Base-by-base conservation (phyloP, 305 asterid species). In the Solanum hybrid region DNA sequence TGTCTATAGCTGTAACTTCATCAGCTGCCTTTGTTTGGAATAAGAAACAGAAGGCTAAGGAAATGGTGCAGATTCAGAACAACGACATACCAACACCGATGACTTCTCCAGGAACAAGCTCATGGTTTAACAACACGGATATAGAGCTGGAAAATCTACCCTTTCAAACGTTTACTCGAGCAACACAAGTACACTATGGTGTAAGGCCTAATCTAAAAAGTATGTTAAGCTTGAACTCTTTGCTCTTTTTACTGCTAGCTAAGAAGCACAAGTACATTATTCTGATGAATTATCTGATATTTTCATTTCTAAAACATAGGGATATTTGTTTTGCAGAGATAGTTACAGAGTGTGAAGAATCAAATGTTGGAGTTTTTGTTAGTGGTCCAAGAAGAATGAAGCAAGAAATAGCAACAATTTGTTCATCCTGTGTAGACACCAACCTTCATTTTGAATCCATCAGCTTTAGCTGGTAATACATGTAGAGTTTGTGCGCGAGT, bases 311-410 rank as follows among this genome's bases (percentile, higher is more conserved):
- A 37, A 37, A 80, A 4, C 38, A 39, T 22, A 20, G 86, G 20
- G 31, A 80, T 37, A 36, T 79, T 79, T 27, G 27, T 38, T 38
- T 6, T 89, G 92, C 94, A 92, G 94, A 91, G 20, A 92, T 91
- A 76, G 89, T 92, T 11, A 65, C 33, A 12, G 91, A 81, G 87
- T 89, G 89, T 7, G 80, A 89, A 70, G 94, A 89, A 81, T 33
- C 76, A 2, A 75, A 89, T 12, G 90, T 90, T 4, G 93, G 94
- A 8, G 94, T 93, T 24, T 75, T 91, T 13, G 94, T 92, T 26
- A 92, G 95, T 57, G 93, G 95, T 31, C 93, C 96, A n/a, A 90
- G 92, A 88, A 91, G 38, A 88, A 93, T 93, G 94, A 92, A 90
- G 37, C 93, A 81, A 79, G 95, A 92, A 22, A 91, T 89, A 27